Evolutionary conservation across 2,329 filamentous ascomycete species (phyloP).

Genomic region (Penicillium sp.): DNA sequence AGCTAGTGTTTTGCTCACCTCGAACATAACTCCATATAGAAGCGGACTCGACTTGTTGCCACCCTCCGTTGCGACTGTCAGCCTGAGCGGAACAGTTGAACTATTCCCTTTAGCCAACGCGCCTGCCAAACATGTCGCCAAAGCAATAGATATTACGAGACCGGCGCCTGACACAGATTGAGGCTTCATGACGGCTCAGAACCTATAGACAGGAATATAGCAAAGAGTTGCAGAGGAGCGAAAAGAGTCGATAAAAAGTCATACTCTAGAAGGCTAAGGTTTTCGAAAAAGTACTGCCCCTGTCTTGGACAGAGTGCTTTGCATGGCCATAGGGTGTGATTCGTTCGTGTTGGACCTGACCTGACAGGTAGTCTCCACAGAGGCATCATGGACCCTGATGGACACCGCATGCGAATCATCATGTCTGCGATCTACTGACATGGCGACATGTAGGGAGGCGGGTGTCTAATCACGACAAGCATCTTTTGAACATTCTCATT

Average conservation of each 20-base stretch:
- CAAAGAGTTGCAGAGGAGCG: not conserved
- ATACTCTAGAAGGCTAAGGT: not conserved
- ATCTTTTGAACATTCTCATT: not conserved
- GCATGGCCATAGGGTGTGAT: not conserved
- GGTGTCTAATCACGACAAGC: not conserved
- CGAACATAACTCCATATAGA: slow-evolving; percentile 41
- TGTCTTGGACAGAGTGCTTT: not conserved
- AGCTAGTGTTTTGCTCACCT: slow-evolving; percentile 22
- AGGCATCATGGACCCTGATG: slow-evolving; percentile 12
- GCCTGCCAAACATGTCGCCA: slow-evolving; percentile 1
- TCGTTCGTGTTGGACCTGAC: not conserved
- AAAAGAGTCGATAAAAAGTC: not conserved
- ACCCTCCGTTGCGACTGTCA: slow-evolving; percentile 27
- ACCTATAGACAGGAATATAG: not conserved
- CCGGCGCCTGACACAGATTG: not conserved
- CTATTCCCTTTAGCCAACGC: not conserved
- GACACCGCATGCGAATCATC: not conserved
- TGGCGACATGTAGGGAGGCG: not conserved
- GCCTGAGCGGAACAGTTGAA: slow-evolving; percentile 22
- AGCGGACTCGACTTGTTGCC: slow-evolving; percentile 36
- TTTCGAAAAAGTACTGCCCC: not conserved
- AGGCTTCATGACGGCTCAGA: slow-evolving; percentile 8
- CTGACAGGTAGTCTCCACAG: not conserved
- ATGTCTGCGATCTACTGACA: not conserved
- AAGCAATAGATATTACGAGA: not conserved